These are phyloP conservation scores for Clarireedia hainanense DNA, from an alignment of 2,329 filamentous ascomycete genomes.

Conservation along the genomic window DNA sequence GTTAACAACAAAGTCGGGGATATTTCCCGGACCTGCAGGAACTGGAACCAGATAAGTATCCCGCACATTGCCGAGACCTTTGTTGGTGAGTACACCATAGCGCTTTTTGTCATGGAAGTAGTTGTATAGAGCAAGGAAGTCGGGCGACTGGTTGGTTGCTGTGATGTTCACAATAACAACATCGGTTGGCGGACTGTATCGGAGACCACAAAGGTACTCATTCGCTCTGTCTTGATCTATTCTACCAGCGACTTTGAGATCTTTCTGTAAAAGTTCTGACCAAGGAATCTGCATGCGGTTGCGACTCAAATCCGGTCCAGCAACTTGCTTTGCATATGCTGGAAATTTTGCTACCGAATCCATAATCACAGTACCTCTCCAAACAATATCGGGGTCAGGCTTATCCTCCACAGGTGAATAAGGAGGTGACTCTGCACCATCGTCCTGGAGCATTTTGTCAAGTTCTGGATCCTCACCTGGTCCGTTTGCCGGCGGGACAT, in stretches of 20 bases:
- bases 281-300: constrained; percentile 48
- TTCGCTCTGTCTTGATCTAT: constrained; percentile 78
- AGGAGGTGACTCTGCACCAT: constrained; percentile 63
- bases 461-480: constrained; percentile 79
- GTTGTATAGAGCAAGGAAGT: constrained; percentile 71
- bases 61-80: constrained; percentile 65
- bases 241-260: constrained; percentile 65
- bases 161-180: constrained; percentile 71
- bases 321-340: constrained; percentile 74
- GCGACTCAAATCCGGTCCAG: constrained; percentile 68
- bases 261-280: constrained; percentile 65
- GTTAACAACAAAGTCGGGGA: constrained; percentile 83
- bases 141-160: constrained; percentile 48
- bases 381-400: constrained; percentile 64
- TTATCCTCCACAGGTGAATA: constrained; percentile 74
- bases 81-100: constrained; percentile 82
- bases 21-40: constrained; percentile 57
- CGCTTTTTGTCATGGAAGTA: constrained; percentile 79
- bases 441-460: constrained; percentile 77
- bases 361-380: constrained; percentile 73
- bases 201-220: constrained; percentile 82
- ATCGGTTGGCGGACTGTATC: constrained; percentile 75
- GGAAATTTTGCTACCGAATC: constrained; percentile 66
- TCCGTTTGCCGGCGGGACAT: constrained; percentile 36
- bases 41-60: constrained; percentile 91